A percentile compares a stretch with the other conserved stretches of the same genome.
phyloP scores from a whole-genome alignment of 805 yeast species.

The Blastobotrys peoriensis region DNA sequence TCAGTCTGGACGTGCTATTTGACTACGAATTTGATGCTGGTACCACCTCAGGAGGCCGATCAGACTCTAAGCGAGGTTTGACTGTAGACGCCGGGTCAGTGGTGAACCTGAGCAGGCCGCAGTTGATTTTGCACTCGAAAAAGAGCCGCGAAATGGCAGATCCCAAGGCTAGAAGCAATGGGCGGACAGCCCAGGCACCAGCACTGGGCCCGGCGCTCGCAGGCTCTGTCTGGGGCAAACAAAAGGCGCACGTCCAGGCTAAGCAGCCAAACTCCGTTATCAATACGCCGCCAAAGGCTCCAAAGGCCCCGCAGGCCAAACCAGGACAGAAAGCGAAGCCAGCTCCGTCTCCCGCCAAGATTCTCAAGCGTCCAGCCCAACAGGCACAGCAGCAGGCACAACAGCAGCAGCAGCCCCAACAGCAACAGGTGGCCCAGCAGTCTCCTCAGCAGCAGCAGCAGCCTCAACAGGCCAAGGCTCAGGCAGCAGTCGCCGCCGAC shows the following conservation, averaged over 20 bases:
- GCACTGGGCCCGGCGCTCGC: neutral
- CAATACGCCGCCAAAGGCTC: neutral
- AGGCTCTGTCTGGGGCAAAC: neutral
- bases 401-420: neutral
- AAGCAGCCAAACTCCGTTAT: slow-evolving; percentile 1
- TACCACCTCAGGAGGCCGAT: slow-evolving; percentile 69
- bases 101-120: slow-evolving; percentile 68
- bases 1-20: slow-evolving; percentile 70
- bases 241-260: neutral
- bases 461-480: neutral
- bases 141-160: slow-evolving; percentile 38
- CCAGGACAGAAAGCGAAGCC: neutral
- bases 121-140: slow-evolving; percentile 68
- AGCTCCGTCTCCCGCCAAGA: neutral
- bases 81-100: slow-evolving; percentile 76
- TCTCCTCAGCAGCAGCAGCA: neutral
- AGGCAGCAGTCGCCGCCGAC: slow-evolving; percentile 8
- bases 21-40: slow-evolving; percentile 82
- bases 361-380: neutral
- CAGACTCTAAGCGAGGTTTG: slow-evolving; percentile 74
- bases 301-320: too few species aligned
- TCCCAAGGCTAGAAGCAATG: slow-evolving; percentile 6
- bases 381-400: neutral
- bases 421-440: neutral
- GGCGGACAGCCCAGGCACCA: slow-evolving; percentile 3